Evolutionary conservation across 441 rosid genomes (phyloP), one percentile per base, ranked within the genome.

Genomic region (Erodium texanum): DNA sequence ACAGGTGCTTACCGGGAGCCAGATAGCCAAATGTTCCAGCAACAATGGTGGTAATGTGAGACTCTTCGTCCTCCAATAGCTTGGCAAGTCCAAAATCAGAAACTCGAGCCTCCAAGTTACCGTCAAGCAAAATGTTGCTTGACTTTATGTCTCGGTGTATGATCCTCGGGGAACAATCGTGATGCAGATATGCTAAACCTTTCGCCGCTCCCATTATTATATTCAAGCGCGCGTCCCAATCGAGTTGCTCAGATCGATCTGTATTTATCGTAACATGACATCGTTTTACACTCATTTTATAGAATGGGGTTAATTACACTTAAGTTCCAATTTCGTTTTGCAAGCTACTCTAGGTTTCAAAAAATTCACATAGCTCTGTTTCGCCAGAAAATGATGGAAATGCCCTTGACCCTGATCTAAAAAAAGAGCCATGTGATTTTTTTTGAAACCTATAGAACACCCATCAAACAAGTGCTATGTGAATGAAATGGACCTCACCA

Each of bases 81-180:
- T 92, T 95, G 70, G 99, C 99, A 72, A 95, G 92, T 71, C 99
- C 98, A 72, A 95, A 95, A 73, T 95, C 99, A 0, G 98, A 92
- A 58, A 95, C 99, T 3, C 99, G 96, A 54, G 99, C 98, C 84
- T 92, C 96, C 66, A 87, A 84, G 80, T 95, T 92, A 59, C 90
- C 94, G 83, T 95, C 99, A 69, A 95, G 98, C 83, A 95, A 75
- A 76, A 95, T 95, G 76, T 90, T 95, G 83, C 99, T 90, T 0
- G 99, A 83, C 81, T 95, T 95, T 78, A 95, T 95, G 82, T 95
- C 99, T 48, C 97, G 97, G 71, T 95, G 99, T 82, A 92, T 87
- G 80, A 95, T 95, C 82, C 99, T 86, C 24, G 98, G 98, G 70
- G 95, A 92, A 79, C 99, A 92, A 80, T 95, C 98, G 29, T 95